phyloP scores from a whole-genome alignment of 2,329 filamentous ascomycete genomes.

The Rosellinia necatrix region DNA sequence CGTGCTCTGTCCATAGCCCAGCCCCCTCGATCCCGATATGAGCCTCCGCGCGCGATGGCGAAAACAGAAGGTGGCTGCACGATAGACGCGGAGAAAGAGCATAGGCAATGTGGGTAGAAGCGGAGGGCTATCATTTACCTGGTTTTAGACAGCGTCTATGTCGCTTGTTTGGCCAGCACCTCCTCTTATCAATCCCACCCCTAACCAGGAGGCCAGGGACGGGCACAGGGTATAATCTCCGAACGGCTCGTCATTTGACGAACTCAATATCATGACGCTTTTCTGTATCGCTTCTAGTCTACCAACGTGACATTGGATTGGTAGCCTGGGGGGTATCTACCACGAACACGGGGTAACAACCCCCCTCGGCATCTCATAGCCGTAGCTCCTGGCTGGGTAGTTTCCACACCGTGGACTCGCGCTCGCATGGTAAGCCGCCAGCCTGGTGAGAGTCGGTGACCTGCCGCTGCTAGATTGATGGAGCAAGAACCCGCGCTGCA shows the following conservation, averaged over 20 bases:
- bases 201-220: conserved; percentile 2
- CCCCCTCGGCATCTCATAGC: conserved; percentile 6
- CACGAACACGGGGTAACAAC: neutral
- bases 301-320: neutral
- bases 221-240: neutral
- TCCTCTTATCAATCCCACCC: conserved; percentile 9
- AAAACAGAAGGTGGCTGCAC: conserved; percentile 27
- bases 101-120: conserved; percentile 15
- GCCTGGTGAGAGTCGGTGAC: neutral
- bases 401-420: neutral
- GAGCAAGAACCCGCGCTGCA: conserved; percentile 8
- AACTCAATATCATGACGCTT: no score
- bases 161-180: conserved; percentile 15
- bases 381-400: neutral
- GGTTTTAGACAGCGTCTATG: conserved; percentile 18
- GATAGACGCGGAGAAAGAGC: conserved; percentile 19
- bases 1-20: conserved; percentile 28
- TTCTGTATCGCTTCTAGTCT: conserved; percentile 1
- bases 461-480: neutral
- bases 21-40: conserved; percentile 38
- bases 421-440: neutral
- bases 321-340: neutral
- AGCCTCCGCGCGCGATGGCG: conserved; percentile 27
- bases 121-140: conserved; percentile 21
- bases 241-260: conserved; percentile 12